Evolutionary conservation across 139 green algal species (phyloP), one percentile per base, ranked within the genome.

Genomic region (Microglena sp.): DNA sequence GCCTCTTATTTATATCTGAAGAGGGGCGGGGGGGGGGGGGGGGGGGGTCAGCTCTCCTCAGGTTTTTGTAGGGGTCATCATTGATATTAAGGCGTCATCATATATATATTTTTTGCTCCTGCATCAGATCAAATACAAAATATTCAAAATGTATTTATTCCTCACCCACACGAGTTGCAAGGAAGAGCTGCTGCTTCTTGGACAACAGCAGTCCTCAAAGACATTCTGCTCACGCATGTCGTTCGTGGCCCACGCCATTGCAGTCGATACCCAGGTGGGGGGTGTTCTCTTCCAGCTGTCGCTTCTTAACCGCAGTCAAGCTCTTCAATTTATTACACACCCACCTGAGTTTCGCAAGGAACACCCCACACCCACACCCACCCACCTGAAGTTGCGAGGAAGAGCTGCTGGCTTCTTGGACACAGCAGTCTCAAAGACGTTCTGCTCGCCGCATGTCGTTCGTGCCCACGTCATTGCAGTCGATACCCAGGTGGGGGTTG

Each of bases 361-460:
- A n/a, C n/a, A n/a, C n/a, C n/a, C n/a, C n/a, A n/a, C n/a, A n/a
- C n/a, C n/a, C n/a, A n/a, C n/a, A 18, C 15, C 40, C 30, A 2
- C 67, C 4, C 53, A 89, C 82, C 80, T 97, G 93, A n/a, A 6
- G 94, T 99, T 2, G 94, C 56, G 29, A 64, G 31, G 56, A 64
- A 88, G n/a, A 99, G 80, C 82, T 98, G 92, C 80, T 99, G 92
- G 80, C 90, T n/a, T 90, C 82, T 99, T 99, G n/a, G 91, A 64
- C 56, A 94, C 87, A 24, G 97, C 75, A 21, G 94, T 97, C 75
- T 99, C 94, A 81, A 99, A 99, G 22, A 99, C 94, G 67, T 93
- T 90, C 73, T 99, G 94, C 76, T 95, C 75, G 34, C n/a, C 81
- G 80, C 94, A 99, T 99, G 87, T 99, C 94, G 56, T 92, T 92